Percentiles rank a stretch among this genome's conserved stretches.
These are phyloP conservation scores for Cardamine occulta DNA, from an alignment of 345 rosid species.

Conservation along the genomic window DNA sequence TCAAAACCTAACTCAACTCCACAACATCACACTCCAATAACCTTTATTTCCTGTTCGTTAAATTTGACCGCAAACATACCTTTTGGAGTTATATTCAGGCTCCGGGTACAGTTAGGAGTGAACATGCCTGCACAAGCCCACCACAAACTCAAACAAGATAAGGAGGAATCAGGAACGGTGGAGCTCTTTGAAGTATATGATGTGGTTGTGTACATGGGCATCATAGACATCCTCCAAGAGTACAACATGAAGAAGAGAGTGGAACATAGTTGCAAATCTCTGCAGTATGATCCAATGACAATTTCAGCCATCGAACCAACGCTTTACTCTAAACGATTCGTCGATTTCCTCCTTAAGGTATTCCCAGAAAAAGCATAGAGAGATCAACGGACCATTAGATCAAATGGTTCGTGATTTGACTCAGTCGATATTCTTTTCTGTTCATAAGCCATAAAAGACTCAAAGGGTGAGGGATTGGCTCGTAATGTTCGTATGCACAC, in stretches of 20 bases:
- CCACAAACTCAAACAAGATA: constrained; percentile 54
- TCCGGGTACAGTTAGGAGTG: constrained; percentile 92
- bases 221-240: constrained; percentile 85
- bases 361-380: constrained; percentile 57
- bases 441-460: constrained; percentile 31
- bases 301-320: constrained; percentile 79
- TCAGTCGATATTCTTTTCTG: constrained; percentile 29
- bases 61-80: neutral
- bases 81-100: constrained; percentile 49
- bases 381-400: constrained; percentile 12
- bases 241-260: constrained; percentile 77
- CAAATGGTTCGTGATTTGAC: constrained; percentile 29
- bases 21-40: neutral
- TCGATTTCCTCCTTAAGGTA: constrained; percentile 68
- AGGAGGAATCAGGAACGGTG: constrained; percentile 52
- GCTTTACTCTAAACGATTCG: constrained; percentile 72
- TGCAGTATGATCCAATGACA: constrained; percentile 60
- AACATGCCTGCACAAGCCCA: constrained; percentile 98
- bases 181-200: constrained; percentile 87
- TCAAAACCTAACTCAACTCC: neutral
- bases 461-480: constrained; percentile 25
- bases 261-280: constrained; percentile 72
- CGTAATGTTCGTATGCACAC: constrained; percentile 31
- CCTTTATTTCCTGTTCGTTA: neutral
- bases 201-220: constrained; percentile 92